Base-by-base conservation (phyloP, 345 rosid species). In the Toxicodendron radicans region DNA sequence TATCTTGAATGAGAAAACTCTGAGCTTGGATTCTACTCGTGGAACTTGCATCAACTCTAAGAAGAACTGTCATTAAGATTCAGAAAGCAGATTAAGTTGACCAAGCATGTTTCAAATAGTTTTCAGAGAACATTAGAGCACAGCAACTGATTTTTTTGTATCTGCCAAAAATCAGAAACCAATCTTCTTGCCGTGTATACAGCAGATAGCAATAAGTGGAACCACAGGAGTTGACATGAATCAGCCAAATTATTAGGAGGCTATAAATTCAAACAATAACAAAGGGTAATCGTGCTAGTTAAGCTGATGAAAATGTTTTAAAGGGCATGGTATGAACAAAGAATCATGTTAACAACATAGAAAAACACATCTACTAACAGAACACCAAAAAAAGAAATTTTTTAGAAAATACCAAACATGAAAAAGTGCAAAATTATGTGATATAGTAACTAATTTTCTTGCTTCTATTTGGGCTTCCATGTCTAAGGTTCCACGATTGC, bases 31-130 rank as follows among this genome's bases (percentile, higher is more conserved):
- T 79, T 94, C 98, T 61, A 89, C 91, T 76, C 97, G 87, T 52
- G 98, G 94, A 64, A 94, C 92, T 88, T 87, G 83, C 95, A 92
- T 89, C 72, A 94, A 79, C 90, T 92, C 98, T 72, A 89, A 74
- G 83, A 94, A 94, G 81, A 94, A 94, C 97, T 92, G 93, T 74
- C 68, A 79, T 30, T 64, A 49, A 79, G 57, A 70, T 64, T 72
- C 69, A 84, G 62, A 65, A 68, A 76, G 73, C 60, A 76, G 58
- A 64, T 48, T 14, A 48, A 53, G 33, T 46, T 43, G 46, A 58
- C 33, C 8, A 21, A 70, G 38, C 27, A 43, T 20, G 58, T 21
- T 48, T 27, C 51, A 20, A 59, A 35, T 17, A 43, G 35, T n/a
- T 61, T 33, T 13, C 49, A 27, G 23, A 61, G 1, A 52, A 60